phyloP scores from a whole-genome alignment of 2,329 filamentous ascomycete species.

The Chalara sp. region DNA sequence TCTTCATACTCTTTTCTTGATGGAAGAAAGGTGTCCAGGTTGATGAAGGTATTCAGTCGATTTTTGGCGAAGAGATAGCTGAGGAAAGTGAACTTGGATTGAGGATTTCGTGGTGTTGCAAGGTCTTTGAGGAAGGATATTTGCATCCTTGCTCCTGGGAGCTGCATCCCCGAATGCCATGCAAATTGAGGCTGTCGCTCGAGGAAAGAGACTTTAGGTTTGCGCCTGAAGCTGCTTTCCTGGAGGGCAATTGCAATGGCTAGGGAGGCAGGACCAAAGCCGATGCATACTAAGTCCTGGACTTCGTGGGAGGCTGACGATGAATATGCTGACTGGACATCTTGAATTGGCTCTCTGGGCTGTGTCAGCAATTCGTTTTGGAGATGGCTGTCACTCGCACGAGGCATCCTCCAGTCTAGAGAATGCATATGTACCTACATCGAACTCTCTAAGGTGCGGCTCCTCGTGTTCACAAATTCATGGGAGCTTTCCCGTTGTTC shows the following conservation, averaged over 20 bases:
- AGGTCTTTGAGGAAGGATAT: constrained; percentile 97
- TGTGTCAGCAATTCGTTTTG: background rate
- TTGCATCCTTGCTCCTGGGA: constrained; percentile 91
- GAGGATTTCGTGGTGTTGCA: constrained; percentile 79
- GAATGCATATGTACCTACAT: background rate
- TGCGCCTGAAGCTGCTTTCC: constrained; percentile 40
- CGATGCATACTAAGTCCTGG: constrained; percentile 73
- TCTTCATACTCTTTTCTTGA: constrained; percentile 86
- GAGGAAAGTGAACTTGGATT: constrained; percentile 87
- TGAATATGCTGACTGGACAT: background rate
- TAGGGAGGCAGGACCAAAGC: constrained; percentile 83
- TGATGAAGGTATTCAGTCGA: constrained; percentile 81
- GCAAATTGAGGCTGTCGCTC: constrained; percentile 78
- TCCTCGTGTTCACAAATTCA: background rate
- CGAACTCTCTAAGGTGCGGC: background rate
- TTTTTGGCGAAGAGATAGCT: constrained; percentile 83
- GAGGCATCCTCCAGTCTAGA: background rate
- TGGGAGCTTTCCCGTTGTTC: background rate
- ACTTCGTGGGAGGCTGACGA: background rate
- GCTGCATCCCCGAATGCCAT: constrained; percentile 93
- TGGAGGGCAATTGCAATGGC: constrained; percentile 81
- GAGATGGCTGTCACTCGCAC: background rate
- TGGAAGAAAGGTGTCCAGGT: constrained; percentile 82
- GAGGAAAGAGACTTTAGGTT: constrained; percentile 74
- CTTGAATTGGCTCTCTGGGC: background rate